Conservation (phyloP, 495 filamentous ascomycete species). For the Xanthoparmelia taractica region DNA sequence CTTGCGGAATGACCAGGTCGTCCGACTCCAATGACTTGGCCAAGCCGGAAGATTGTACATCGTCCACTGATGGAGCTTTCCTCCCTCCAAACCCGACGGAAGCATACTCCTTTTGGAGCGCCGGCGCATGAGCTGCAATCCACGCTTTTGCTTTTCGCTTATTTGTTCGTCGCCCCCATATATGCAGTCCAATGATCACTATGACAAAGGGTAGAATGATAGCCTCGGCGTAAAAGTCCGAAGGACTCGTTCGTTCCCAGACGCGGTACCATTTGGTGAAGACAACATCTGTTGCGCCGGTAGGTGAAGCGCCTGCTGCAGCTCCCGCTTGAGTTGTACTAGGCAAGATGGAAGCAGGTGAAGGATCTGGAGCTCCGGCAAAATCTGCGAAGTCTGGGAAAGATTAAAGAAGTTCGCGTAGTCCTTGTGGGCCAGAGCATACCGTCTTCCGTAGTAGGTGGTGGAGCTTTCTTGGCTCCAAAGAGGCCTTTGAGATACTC, state of each 20-base stretch:
- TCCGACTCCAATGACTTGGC: slow-evolving; percentile 28
- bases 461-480: slow-evolving; percentile 44
- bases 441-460: slow-evolving; percentile 44
- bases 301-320: slow-evolving; percentile 42
- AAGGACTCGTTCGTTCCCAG: slow-evolving; percentile 73
- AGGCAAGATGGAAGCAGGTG: slow-evolving; percentile 45
- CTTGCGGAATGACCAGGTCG: slow-evolving; percentile 44
- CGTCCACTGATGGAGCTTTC: slow-evolving; percentile 34
- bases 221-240: slow-evolving; percentile 82
- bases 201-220: slow-evolving; percentile 68
- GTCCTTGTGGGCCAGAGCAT: background rate
- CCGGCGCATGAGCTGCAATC: slow-evolving; percentile 63
- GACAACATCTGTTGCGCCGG: slow-evolving; percentile 39
- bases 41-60: slow-evolving; percentile 38
- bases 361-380: slow-evolving; percentile 57
- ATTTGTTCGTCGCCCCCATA: slow-evolving; percentile 78
- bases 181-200: slow-evolving; percentile 65
- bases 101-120: slow-evolving; percentile 75
- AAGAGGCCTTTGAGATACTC: slow-evolving; percentile 50
- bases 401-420: slow-evolving; percentile 8
- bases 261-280: slow-evolving; percentile 96
- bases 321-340: slow-evolving; percentile 31
- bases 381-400: slow-evolving; percentile 71
- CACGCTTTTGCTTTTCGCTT: slow-evolving; percentile 70
- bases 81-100: slow-evolving; percentile 68